Evolutionary conservation across 1,139 yeast genomes (phyloP).

Genomic region (Lodderomyces orthopsilosis): DNA sequence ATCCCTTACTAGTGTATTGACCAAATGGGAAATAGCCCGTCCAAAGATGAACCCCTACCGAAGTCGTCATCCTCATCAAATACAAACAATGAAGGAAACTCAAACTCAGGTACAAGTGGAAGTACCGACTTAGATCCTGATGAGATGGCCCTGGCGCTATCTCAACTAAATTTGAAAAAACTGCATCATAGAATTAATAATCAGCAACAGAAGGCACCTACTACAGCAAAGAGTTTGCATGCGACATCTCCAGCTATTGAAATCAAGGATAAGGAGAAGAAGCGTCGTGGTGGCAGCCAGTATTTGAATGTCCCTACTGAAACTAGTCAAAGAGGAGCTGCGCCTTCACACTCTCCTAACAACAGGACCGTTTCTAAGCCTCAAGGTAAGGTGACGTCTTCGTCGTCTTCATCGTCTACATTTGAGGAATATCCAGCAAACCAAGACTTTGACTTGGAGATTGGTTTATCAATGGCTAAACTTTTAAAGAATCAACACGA

Average conservation of each 20-base stretch:
- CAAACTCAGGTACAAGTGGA: slow-evolving; percentile 13
- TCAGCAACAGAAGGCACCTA: neutral
- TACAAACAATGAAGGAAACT: slow-evolving; percentile 16
- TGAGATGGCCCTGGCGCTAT: slow-evolving; percentile 48
- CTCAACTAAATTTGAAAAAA: slow-evolving; percentile 18
- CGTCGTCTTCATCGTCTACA: neutral
- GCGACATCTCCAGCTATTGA: slow-evolving; percentile 12
- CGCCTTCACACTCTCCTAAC: neutral
- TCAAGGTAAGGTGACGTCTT: neutral
- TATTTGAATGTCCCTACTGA: neutral
- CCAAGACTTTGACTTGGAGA: slow-evolving; percentile 37
- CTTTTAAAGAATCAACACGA: slow-evolving; percentile 23
- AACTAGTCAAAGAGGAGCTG: neutral
- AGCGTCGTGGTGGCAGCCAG: neutral
- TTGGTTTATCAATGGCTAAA: slow-evolving; percentile 46
- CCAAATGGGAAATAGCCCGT: slow-evolving; percentile 60
- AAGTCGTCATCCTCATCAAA: slow-evolving; percentile 16
- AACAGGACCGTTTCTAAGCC: neutral
- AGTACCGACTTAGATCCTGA: slow-evolving; percentile 42
- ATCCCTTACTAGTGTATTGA: too few species aligned
- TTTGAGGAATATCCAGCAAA: slow-evolving; percentile 1
- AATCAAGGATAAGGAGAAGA: slow-evolving; percentile 6
- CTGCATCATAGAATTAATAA: neutral
- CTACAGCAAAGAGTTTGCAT: slow-evolving; percentile 1
- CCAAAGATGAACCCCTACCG: slow-evolving; percentile 54